Base-by-base conservation (phyloP, 805 yeast genomes). In the Candida parachauliodes region DNA sequence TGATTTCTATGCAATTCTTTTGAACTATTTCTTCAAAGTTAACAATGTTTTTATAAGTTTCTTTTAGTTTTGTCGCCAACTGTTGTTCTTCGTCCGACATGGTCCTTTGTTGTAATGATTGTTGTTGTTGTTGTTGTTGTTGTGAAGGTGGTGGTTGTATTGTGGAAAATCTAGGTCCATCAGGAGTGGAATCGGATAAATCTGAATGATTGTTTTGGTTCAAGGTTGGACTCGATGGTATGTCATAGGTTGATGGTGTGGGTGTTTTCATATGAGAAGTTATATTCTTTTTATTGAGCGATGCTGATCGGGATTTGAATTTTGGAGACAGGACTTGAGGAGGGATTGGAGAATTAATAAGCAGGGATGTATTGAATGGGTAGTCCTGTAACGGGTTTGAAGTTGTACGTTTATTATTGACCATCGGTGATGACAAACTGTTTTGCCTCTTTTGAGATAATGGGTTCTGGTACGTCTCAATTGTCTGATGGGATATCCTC, bases 1-100 rank as follows among this genome's bases (percentile, higher is more conserved):
- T 60, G 57, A 73, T 57, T 52, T 79, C 72, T 52, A 76, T 69
- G 52, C 88, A 84, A 44, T 79, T 79, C 45, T 80, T 81, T 54
- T 82, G 88, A 15, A 83, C 76, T 39, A 77, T 76, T 40, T 77
- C 78, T 60, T 83, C 89, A 44, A 76, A 71, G 45, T 76, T 76
- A 32, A 83, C 79, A 28, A 83, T 83, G 35, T 74, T 68, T 49
- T 81, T 81, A 56, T 83, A 83, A 3, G 88, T 81, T 51, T 83
- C 88, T 55, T 83, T 87, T 18, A 83, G 56, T 52, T 82, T 82
- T 2, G 82, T 68, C 2, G 86, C 86, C 32, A 83, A 61, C 35
- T 76, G 77, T 47, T 76, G 83, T 54, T 78, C 85, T 50, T 77
- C 83, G 34, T 73, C 77, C 1, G 81, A 59, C 71, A 68, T 66